Percentiles rank a stretch among this genome's conserved stretches.
Conservation (phyloP, 441 rosid species). For the Gossypium trilobum region DNA sequence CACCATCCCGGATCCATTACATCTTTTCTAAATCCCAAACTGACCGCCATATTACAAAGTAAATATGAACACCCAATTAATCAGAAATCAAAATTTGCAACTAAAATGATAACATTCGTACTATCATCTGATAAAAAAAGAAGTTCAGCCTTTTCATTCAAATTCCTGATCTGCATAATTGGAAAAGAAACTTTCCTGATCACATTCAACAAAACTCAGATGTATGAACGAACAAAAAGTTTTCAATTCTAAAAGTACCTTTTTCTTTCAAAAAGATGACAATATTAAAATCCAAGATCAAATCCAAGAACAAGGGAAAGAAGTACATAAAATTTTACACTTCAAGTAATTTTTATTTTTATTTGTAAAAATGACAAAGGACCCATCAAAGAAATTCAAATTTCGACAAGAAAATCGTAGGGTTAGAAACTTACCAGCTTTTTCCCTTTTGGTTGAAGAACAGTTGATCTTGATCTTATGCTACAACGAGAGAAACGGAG, state of each 20-base stretch:
- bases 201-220: constrained; percentile 2
- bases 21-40: constrained; percentile 8
- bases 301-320: neutral
- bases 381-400: neutral
- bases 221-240: neutral
- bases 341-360: neutral
- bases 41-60: neutral
- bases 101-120: neutral
- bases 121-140: neutral
- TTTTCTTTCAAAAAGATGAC: neutral
- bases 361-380: neutral
- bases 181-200: neutral
- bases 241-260: neutral
- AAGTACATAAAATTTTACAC: neutral
- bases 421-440: neutral
- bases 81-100: neutral
- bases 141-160: neutral
- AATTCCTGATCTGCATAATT: neutral
- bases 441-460: neutral
- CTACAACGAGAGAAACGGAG: neutral
- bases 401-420: neutral
- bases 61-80: neutral
- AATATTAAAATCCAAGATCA: neutral
- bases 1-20: neutral
- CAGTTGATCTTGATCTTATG: neutral